These are phyloP conservation scores for Boechera retrofracta DNA, from an alignment of 345 rosid species.

Conservation along the genomic window DNA sequence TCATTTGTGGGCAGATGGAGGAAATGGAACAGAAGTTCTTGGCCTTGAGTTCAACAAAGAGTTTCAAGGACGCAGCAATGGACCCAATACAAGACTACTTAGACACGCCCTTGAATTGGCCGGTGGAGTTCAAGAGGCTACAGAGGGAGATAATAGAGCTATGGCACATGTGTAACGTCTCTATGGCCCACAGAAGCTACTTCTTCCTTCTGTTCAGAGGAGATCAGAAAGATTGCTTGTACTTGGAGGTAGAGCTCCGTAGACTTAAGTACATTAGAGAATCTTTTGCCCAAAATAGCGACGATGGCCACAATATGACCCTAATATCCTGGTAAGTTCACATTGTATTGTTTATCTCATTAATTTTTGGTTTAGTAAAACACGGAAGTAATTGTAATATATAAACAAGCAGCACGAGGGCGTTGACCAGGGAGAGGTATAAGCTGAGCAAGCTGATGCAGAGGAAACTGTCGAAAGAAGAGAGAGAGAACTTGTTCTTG, in stretches of 20 bases:
- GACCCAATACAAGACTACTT: slow-evolving; percentile 66
- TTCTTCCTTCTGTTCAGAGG: slow-evolving; percentile 79
- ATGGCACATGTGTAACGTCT: slow-evolving; percentile 75
- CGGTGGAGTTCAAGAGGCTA: slow-evolving; percentile 66
- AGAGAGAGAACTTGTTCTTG: slow-evolving; percentile 65
- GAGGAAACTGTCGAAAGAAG: slow-evolving; percentile 55
- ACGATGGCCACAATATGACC: slow-evolving; percentile 49
- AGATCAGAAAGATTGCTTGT: slow-evolving; percentile 70
- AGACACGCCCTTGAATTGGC: slow-evolving; percentile 54
- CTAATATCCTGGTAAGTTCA: slow-evolving; percentile 58
- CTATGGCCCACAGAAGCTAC: slow-evolving; percentile 84
- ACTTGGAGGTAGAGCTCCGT: slow-evolving; percentile 84
- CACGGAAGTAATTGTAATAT: neutral
- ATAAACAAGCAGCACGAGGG: slow-evolving; percentile 52
- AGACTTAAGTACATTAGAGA: slow-evolving; percentile 65
- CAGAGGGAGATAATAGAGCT: slow-evolving; percentile 74
- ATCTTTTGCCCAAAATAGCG: slow-evolving; percentile 51
- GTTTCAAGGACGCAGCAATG: slow-evolving; percentile 66
- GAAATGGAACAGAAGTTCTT: slow-evolving; percentile 43
- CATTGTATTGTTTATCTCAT: neutral
- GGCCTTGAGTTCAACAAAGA: slow-evolving; percentile 43
- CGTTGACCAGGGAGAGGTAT: slow-evolving; percentile 62
- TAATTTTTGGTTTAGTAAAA: neutral
- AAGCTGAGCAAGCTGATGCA: slow-evolving; percentile 61
- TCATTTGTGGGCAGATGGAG: slow-evolving; percentile 50